Evolutionary conservation across 2,329 filamentous ascomycete species (phyloP), one percentile per base, ranked within the genome.

Genomic region (Sporothrix sp.): DNA sequence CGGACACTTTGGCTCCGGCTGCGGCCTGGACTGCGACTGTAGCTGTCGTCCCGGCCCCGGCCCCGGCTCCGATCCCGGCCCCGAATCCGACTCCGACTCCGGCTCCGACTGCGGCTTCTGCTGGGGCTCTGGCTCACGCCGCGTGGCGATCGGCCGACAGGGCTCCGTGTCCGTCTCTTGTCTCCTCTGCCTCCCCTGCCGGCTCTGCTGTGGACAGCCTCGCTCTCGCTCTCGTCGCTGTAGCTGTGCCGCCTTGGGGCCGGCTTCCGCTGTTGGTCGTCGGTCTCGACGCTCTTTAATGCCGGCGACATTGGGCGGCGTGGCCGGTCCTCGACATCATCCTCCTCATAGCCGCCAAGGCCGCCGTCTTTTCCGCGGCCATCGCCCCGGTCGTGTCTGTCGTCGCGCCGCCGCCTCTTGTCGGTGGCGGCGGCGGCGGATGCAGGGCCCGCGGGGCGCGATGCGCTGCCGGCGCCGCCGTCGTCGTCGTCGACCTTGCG

Each of bases 401-500:
- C 27, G 37, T n/a, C n/a, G n/a, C 48, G 48, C 21, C 51, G 37
- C 21, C 50, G 27, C 28, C 47, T 32, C 21, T 39, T 33, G 16
- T 35, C 27, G 27, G 21, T 43, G n/a, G 42, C 11, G 3, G 39
- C 25, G 4, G 35, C 10, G 7, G 35, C 21, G 9, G 9, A 13
- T 18, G 18, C 30, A 6, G 25, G 13, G 16, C 35, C 3, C 18
- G 25, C n/a, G n/a, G n/a, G n/a, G n/a, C n/a, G n/a, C n/a, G n/a
- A 8, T 11, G 36, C 20, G 14, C 32, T 18, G 14, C 45, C 16
- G 7, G 49, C 5, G 4, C 20, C 60, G 42, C 10, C 46, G 6
- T 23, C 38, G 13, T 53, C 49, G 25, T 54, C 48, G 2, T 55
- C 57, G 20, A 55, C 52, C n/a, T 71, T 68, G 33, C 66, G 66